Percentiles rank a stretch among this genome's conserved stretches.
Evolutionary conservation across 176 grass and related monocot species (phyloP).

Genomic region (Zea luxurians): DNA sequence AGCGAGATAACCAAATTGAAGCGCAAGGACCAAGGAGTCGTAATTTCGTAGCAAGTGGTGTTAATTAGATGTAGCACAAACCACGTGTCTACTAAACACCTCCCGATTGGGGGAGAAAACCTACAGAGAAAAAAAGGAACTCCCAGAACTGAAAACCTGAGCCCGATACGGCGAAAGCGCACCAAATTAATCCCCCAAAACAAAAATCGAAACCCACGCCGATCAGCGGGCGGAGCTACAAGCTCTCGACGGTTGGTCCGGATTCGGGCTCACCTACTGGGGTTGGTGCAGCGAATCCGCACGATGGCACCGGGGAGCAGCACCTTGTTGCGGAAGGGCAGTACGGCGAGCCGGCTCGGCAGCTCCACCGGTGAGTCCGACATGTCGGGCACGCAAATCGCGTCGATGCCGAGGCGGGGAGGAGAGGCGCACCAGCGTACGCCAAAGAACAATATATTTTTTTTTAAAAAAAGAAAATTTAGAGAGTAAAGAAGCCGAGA

Average conservation of each 20-base stretch:
- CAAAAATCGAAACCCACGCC: neutral
- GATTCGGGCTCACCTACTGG: slow-evolving; percentile 62
- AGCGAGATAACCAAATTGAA: slow-evolving; percentile 4
- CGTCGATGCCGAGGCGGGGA: neutral
- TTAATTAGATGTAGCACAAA: neutral
- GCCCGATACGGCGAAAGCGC: slow-evolving; percentile 4
- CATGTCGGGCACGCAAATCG: slow-evolving; percentile 45
- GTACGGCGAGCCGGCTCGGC: slow-evolving; percentile 80
- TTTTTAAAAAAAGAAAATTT: neutral
- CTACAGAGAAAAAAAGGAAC: neutral
- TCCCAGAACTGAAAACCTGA: slow-evolving; percentile 28
- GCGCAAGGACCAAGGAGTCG: neutral
- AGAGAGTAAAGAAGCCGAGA: slow-evolving; percentile 13
- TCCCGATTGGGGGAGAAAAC: slow-evolving; percentile 6
- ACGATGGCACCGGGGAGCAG: slow-evolving; percentile 91
- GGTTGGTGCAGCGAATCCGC: slow-evolving; percentile 92
- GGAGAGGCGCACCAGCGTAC: slow-evolving; percentile 1
- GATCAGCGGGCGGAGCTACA: neutral
- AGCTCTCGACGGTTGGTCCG: neutral
- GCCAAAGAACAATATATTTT: neutral
- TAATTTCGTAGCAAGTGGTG: neutral
- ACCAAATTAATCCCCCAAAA: slow-evolving; percentile 28
- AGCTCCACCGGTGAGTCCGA: slow-evolving; percentile 73
- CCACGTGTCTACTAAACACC: neutral
- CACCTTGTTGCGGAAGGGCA: slow-evolving; percentile 96